Evolutionary conservation across 2,329 filamentous ascomycete genomes (phyloP).

Genomic region (Pseudocercospora eumusae): DNA sequence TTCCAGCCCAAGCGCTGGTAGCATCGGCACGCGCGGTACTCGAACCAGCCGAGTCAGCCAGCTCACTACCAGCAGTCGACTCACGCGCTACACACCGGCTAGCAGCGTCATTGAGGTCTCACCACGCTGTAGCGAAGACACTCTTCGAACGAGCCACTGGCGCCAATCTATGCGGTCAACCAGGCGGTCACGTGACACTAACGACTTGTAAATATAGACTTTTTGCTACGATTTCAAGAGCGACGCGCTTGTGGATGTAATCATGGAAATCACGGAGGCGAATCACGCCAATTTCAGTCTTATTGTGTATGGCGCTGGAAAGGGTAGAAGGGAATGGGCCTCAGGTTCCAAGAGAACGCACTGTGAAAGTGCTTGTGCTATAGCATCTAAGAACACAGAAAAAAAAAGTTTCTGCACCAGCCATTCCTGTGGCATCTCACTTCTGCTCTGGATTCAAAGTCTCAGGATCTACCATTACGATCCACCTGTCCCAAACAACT

Average conservation of each 20-base stretch:
- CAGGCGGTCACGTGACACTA: slow-evolving; percentile 19
- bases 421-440: not conserved
- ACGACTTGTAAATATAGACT: slow-evolving; percentile 20
- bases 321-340: not conserved
- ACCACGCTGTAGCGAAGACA: slow-evolving; percentile 45
- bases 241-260: slow-evolving; percentile 11
- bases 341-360: not conserved
- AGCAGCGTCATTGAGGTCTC: slow-evolving; percentile 48
- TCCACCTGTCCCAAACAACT: not conserved
- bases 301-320: not conserved
- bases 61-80: slow-evolving; percentile 15
- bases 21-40: slow-evolving; percentile 17
- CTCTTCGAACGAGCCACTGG: slow-evolving; percentile 35
- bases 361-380: not conserved
- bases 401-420: not conserved
- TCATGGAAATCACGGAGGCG: slow-evolving; percentile 4
- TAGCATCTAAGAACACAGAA: not conserved
- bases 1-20: slow-evolving; percentile 21
- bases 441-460: not conserved
- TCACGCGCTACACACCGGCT: slow-evolving; percentile 39
- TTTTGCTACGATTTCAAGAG: not conserved
- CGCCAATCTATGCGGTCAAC: slow-evolving; percentile 19
- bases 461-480: not conserved
- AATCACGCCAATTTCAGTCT: not conserved
- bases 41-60: slow-evolving; percentile 6